phyloP scores from a whole-genome alignment of 202 grass and related monocot species.

The Panicum hallii region DNA sequence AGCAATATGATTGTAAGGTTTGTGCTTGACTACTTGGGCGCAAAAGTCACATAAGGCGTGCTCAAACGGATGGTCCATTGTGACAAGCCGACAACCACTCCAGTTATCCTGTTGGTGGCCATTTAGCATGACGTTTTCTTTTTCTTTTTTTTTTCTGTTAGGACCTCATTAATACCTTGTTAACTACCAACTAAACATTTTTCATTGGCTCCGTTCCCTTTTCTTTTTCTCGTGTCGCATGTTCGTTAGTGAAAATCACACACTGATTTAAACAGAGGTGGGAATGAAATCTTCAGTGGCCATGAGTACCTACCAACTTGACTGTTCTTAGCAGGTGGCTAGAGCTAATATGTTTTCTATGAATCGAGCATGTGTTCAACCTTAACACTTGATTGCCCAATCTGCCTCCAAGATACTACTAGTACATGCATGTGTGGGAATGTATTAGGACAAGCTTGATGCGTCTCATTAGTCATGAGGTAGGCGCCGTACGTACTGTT shows the following conservation, averaged over 20 bases:
- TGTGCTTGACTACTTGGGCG: background rate
- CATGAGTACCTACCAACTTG: background rate
- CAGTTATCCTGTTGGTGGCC: conserved; percentile 18
- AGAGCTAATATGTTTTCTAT: background rate
- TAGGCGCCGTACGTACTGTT: background rate
- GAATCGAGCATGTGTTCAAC: background rate
- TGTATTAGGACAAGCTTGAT: background rate
- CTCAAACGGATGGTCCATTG: conserved; percentile 1
- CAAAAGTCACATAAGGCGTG: conserved; percentile 15
- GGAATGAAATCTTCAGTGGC: background rate
- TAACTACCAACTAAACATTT: conserved; percentile 33
- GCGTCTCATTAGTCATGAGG: background rate
- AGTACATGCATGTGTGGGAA: background rate
- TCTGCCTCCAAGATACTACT: background rate
- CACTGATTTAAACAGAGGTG: background rate
- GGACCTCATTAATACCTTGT: no score
- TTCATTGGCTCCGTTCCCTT: background rate
- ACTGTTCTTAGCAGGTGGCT: background rate
- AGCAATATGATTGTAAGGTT: background rate
- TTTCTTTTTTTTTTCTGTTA: background rate
- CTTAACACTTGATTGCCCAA: background rate
- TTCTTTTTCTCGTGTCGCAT: background rate
- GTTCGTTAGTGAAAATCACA: background rate
- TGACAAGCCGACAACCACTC: conserved; percentile 26
- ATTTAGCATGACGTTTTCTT: background rate